Evolutionary conservation across 2,329 filamentous ascomycete species (phyloP).

Genomic region (Neopestalotiopsis clavispora): DNA sequence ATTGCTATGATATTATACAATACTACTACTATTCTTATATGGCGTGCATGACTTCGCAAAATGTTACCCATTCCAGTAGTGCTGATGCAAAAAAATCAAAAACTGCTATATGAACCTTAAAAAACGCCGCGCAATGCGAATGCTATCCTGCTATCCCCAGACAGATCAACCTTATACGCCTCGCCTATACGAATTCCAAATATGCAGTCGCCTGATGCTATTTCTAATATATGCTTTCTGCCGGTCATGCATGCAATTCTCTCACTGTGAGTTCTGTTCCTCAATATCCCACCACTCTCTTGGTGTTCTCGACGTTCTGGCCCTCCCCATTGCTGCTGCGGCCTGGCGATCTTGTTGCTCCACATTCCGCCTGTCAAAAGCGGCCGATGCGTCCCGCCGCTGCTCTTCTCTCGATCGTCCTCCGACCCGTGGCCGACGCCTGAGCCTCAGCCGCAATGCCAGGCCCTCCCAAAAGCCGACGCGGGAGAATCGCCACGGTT

Average conservation of each 20-base stretch:
- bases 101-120: neutral
- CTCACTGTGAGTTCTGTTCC: slow-evolving; percentile 22
- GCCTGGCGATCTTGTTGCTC: slow-evolving; percentile 23
- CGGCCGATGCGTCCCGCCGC: slow-evolving; percentile 53
- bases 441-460: slow-evolving; percentile 26
- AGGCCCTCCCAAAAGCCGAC: slow-evolving; percentile 38
- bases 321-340: slow-evolving; percentile 19
- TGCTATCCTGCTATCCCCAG: neutral
- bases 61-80: neutral
- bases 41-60: neutral
- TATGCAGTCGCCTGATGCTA: slow-evolving; percentile 10
- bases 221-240: neutral
- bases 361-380: slow-evolving; percentile 51
- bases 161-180: neutral
- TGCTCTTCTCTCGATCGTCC: slow-evolving; percentile 59
- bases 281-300: slow-evolving; percentile 47
- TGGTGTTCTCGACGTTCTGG: slow-evolving; percentile 23
- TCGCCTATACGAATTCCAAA: neutral
- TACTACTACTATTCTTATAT: neutral
- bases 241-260: neutral
- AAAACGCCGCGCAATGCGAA: slow-evolving; percentile 10
- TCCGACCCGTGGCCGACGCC: slow-evolving; percentile 17
- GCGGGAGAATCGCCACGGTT: slow-evolving; percentile 67
- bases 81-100: neutral
- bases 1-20: neutral